Evolutionary conservation across 495 filamentous ascomycete genomes (phyloP), one percentile per base, ranked within the genome.

Genomic region (Chaetomidium leptoderma): DNA sequence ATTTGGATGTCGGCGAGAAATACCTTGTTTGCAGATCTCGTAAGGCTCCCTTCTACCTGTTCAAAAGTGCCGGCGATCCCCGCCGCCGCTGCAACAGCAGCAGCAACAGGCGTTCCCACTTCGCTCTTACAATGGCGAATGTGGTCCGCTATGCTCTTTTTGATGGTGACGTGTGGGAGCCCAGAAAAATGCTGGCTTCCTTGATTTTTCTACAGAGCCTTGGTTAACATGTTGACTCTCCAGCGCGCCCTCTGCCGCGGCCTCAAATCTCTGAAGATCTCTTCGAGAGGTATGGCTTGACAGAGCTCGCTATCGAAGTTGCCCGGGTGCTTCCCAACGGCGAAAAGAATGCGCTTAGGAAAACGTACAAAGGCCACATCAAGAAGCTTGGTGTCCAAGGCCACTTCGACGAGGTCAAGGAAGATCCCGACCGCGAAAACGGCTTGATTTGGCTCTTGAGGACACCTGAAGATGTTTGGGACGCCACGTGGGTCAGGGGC

Each of bases 1-100:
- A 81, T 64, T 58, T 76, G 61, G 76, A 83, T 70, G 78, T 83
- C 53, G 80, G 79, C 66, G 66, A 74, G 59, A 81, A 80, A 72
- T 83, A 83, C 71, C 74, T 81, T 55, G 73, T 83, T 73, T 80
- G 77, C 75, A 80, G 73, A 76, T 78, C 75, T 79, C 78, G 80
- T 83, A 83, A 81, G 80, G 66, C 75, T 77, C 76, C 76, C 78
- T 74, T 70, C 61, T 53, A 58, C 59, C 53, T 65, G 51, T 61
- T 49, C 29, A 57, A 40, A 46, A n/a, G n/a, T n/a, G 27, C 53
- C 59, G 40, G 17, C 17, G 39, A 5, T 5, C 5, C 17, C 45
- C 37, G 37, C 33, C 53, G 32, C 35, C n/a, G n/a, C n/a, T n/a
- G n/a, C 35, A 39, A 27, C 14, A 16, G 43, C 24, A 13, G 21